Base-by-base conservation (phyloP, 2,329 filamentous ascomycete species). In the Dothiorella sarmentorum region DNA sequence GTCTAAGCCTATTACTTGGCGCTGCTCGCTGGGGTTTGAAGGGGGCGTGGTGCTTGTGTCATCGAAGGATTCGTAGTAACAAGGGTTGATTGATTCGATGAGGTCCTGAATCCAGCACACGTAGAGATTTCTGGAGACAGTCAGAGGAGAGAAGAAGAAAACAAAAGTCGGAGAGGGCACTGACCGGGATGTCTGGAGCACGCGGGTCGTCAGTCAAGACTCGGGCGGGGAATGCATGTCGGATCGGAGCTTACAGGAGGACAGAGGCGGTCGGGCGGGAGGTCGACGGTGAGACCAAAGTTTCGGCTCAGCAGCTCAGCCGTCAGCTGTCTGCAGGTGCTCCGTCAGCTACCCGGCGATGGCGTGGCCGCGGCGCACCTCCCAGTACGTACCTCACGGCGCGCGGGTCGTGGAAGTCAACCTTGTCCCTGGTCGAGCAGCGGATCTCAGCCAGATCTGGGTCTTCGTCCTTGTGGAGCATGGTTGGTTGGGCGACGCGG, bases 91-190 rank as follows among this genome's bases (percentile, higher is more conserved):
- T 1, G 85, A 86, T 67, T 96, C 91, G 6, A 97, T 70, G 0
- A 99, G 81, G 3, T 82, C 80, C 67, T 96, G 91, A 1, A 97
- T 77, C 91, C 92, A 97, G 7, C 92, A 77, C 18, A 97, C 84
- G 71, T 99, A 99, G 68, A 93, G 94, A 71, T 95, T 87, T 51
- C 91, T 85, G 61, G 15, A 13, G 15, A 22, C 11, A n/a, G 22
- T 47, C 27, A 47, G 42, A 40, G 15, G 31, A 52, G 17, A n/a
- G 27, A 17, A 40, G 55, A 43, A 22, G 17, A 18, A 27, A 31
- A 29, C 22, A 11, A 31, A 31, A 55, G 26, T 22, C 13, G 35
- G 49, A 20, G 40, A 17, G 38, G 20, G 31, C 13, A 58, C 59
- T 44, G 42, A 60, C 43, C 15, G 35, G 33, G 20, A 44, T 9